phyloP scores from a whole-genome alignment of 306 rosid genomes.

The Cucumis cinereus region DNA sequence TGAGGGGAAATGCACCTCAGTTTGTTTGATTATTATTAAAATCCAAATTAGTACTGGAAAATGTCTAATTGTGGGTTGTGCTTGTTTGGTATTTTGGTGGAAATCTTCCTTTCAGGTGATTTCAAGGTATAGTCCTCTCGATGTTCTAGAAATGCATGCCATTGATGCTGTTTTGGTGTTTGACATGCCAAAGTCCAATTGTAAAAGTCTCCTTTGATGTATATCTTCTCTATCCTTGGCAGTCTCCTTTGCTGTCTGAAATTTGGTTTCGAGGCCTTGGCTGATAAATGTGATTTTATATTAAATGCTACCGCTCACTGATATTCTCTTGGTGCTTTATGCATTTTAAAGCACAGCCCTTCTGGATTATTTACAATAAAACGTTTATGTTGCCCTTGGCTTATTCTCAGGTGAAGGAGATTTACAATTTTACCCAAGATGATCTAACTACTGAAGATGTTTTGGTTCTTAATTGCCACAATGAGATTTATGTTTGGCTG shows the following conservation, averaged over 20 bases:
- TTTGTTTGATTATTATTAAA: conserved; percentile 47
- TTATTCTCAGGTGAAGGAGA: conserved; percentile 71
- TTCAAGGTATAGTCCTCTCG: conserved; percentile 50
- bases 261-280: conserved; percentile 1
- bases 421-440: conserved; percentile 83
- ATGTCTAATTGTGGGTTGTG: conserved; percentile 58
- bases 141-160: conserved; percentile 6
- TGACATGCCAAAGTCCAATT: conserved; percentile 3
- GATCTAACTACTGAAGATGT: conserved; percentile 85
- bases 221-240: not conserved
- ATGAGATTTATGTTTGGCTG: conserved; percentile 80
- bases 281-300: not conserved
- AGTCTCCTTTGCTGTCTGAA: not conserved
- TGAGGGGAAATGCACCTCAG: conserved; percentile 27
- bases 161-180: conserved; percentile 1
- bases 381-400: conserved; percentile 6
- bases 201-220: not conserved
- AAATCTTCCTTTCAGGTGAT: conserved; percentile 54
- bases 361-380: not conserved
- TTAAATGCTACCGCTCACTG: not conserved
- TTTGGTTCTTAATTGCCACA: conserved; percentile 71
- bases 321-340: not conserved
- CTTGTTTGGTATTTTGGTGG: conserved; percentile 36
- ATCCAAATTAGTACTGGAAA: conserved; percentile 31
- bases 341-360: not conserved